Percentiles rank a stretch among this genome's conserved stretches.
These are phyloP conservation scores for Coniferiporia sulphurascens DNA, from an alignment of 1,284 basidiomycete species.

Conservation along the genomic window DNA sequence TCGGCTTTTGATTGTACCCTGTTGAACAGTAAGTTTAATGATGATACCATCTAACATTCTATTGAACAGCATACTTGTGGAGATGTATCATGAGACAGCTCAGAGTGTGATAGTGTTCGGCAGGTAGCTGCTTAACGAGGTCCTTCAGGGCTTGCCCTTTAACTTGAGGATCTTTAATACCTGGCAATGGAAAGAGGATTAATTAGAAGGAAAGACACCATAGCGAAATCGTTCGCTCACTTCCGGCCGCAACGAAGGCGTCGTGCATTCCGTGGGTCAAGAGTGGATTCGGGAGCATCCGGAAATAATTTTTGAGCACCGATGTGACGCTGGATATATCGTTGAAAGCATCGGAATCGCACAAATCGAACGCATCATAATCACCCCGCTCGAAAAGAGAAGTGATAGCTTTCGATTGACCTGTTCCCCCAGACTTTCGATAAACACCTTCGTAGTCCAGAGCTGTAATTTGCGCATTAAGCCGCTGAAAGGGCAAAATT, in stretches of 20 bases:
- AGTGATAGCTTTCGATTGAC: conserved; percentile 90
- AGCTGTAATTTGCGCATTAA: background rate
- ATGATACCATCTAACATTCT: background rate
- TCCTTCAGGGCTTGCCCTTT: conserved; percentile 65
- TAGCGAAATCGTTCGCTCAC: background rate
- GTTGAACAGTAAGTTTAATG: conserved; percentile 11
- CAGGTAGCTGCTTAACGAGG: conserved; percentile 75
- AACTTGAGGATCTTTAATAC: conserved; percentile 54
- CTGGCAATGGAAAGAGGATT: conserved; percentile 1
- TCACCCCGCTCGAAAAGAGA: conserved; percentile 93
- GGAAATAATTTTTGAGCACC: conserved; percentile 96
- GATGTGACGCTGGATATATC: conserved; percentile 97
- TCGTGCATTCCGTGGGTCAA: conserved; percentile 91
- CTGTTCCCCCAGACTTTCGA: conserved; percentile 92
- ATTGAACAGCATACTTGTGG: conserved; percentile 47
- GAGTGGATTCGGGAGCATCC: conserved; percentile 84
- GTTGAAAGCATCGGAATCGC: conserved; percentile 87
- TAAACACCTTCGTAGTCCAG: conserved; percentile 94
- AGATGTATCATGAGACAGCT: conserved; percentile 84
- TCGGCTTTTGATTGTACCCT: conserved; percentile 70
- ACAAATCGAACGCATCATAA: conserved; percentile 83
- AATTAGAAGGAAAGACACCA: background rate
- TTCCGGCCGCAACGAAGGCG: conserved; percentile 76
- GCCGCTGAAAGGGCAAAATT: background rate
- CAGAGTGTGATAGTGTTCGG: conserved; percentile 85